Evolutionary conservation across 2,329 filamentous ascomycete genomes (phyloP), one percentile per base, ranked within the genome.

Genomic region (Tolypocladium nubicola): DNA sequence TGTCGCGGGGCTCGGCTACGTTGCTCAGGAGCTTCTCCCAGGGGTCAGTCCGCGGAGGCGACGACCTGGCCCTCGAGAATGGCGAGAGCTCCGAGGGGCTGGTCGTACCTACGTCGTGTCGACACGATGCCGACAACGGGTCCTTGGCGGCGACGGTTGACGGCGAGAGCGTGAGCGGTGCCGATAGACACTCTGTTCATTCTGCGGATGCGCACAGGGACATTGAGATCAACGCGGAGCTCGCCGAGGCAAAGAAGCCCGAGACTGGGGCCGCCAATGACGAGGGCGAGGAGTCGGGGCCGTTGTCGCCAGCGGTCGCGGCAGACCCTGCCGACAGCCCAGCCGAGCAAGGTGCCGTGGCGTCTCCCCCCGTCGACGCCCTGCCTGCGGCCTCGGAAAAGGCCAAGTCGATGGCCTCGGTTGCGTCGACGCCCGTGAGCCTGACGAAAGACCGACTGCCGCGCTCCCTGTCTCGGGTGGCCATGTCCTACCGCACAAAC

Each of bases 401-500:
- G 41, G 64, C 71, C 11, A 75, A 74, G 57, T 80, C 78, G 3
- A 65, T 66, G 2, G 69, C 66, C 21, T 80, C 76, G 1, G 67
- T 64, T 1, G 71, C 71, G 2, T 79, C 80, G 2, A 71, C 73
- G 16, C 70, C 74, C 9, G 71, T 70, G 19, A 81, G 73, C 52
- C 69, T 88, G 58, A 84, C 80, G 6, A 80, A 79, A 61, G 83
- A 84, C 4, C 78, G 78, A 13, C 78, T 96, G 11, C 89, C 89
- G 0, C 75, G 79, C n/a, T 83, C 84, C 14, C 72, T 91, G 39
- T 94, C 91, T 1, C 86, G 83, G 60, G 82, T 96, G 10, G 87
- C 91, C 1, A 76, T 90, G 68, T 89, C 88, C 0, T 96, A 94
- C 67, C 84, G 93, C 58, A 97, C 91, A 1, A 96, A 96, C 62